phyloP scores from a whole-genome alignment of 345 rosid species.

The Lenwebbia sp. region DNA sequence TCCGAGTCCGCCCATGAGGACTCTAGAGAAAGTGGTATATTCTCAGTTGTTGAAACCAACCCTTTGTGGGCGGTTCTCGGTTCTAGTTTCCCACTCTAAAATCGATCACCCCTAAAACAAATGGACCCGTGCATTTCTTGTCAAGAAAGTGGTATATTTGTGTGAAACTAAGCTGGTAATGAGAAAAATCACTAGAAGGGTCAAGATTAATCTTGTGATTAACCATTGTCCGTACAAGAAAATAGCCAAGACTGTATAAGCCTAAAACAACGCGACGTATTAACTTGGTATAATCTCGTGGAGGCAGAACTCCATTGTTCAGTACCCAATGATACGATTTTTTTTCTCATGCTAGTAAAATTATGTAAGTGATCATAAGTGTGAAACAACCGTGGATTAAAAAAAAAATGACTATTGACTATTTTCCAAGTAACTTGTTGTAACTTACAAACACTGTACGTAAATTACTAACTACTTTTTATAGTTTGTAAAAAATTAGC shows the following conservation, averaged over 20 bases:
- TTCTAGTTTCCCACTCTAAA: too few relatives aligned
- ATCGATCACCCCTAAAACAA: too few relatives aligned
- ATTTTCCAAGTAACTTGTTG: background rate
- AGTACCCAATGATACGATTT: background rate
- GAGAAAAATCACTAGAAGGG: background rate
- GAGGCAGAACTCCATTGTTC: background rate
- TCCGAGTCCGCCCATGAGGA: too few relatives aligned
- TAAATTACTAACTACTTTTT: background rate
- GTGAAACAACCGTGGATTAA: background rate
- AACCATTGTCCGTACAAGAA: background rate
- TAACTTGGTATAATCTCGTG: background rate
- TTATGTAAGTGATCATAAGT: background rate
- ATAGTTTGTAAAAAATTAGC: background rate
- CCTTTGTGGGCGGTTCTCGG: too few relatives aligned
- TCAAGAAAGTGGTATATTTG: background rate
- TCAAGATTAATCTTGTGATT: background rate
- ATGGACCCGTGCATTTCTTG: background rate
- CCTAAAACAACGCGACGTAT: background rate
- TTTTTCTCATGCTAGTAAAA: background rate
- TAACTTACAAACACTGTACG: background rate
- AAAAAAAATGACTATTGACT: background rate
- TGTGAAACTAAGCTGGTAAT: background rate
- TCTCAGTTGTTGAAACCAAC: too few relatives aligned
- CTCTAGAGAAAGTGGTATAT: too few relatives aligned
- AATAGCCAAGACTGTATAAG: background rate